Percentiles rank a stretch among this genome's conserved stretches.
phyloP scores from a whole-genome alignment of 495 filamentous ascomycete species.

The Thozetella sp. region DNA sequence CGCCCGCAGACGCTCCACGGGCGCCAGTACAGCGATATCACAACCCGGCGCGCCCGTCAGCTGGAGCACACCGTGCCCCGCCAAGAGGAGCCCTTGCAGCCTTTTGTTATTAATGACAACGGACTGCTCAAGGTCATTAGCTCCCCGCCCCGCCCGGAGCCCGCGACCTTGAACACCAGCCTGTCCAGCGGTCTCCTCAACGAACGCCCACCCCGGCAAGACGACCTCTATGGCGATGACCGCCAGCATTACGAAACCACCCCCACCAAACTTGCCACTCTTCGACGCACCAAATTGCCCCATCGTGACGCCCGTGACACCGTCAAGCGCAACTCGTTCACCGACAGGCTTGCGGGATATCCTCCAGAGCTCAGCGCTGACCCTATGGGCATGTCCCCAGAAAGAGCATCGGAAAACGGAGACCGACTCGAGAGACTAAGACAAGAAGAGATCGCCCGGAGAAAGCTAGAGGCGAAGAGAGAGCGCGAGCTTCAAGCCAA shows the following conservation, averaged over 20 bases:
- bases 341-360: slow-evolving; percentile 13
- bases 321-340: slow-evolving; percentile 17
- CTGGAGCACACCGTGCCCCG: background rate
- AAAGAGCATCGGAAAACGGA: slow-evolving; percentile 17
- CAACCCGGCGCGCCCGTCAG: slow-evolving; percentile 10
- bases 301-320: slow-evolving; percentile 24
- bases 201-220: slow-evolving; percentile 16
- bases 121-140: slow-evolving; percentile 30
- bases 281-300: slow-evolving; percentile 21
- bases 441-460: slow-evolving; percentile 20
- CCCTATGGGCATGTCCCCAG: slow-evolving; percentile 25
- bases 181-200: slow-evolving; percentile 10
- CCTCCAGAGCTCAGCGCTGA: slow-evolving; percentile 14
- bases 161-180: slow-evolving; percentile 6
- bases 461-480: slow-evolving; percentile 19
- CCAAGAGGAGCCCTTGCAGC: slow-evolving; percentile 13
- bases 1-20: slow-evolving; percentile 19
- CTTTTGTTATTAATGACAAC: slow-evolving; percentile 30
- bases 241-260: slow-evolving; percentile 21
- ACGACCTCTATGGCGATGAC: slow-evolving; percentile 21
- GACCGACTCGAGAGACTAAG: slow-evolving; percentile 22
- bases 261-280: slow-evolving; percentile 21
- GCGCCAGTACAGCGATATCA: slow-evolving; percentile 25
- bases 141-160: slow-evolving; percentile 8
- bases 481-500: slow-evolving; percentile 26